Percentiles rank a stretch among this genome's conserved stretches.
phyloP scores from a whole-genome alignment of 2,329 filamentous ascomycete species.

The Ophioceras dolichostomum region DNA sequence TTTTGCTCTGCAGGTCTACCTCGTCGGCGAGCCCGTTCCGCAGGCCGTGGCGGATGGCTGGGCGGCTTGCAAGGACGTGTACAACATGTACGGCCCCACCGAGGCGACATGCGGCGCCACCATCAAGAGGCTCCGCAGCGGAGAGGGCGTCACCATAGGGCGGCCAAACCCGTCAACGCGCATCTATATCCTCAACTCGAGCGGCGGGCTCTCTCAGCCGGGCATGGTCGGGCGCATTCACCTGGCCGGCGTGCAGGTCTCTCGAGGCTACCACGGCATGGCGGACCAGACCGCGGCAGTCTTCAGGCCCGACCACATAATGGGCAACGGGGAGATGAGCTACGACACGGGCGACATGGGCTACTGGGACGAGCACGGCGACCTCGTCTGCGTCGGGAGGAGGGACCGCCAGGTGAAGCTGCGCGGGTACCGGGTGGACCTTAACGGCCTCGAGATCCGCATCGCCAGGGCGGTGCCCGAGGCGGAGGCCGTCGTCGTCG shows the following conservation, averaged over 20 bases:
- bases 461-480: no score
- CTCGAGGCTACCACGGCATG: slow-evolving; percentile 23
- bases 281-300: slow-evolving; percentile 13
- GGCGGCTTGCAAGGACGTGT: no score
- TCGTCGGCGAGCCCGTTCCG: no score
- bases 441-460: slow-evolving; percentile 21
- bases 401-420: slow-evolving; percentile 20
- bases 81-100: no score
- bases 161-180: no score
- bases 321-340: slow-evolving; percentile 17
- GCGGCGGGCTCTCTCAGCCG: no score
- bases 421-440: slow-evolving; percentile 20
- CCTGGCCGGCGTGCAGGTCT: slow-evolving; percentile 28
- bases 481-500: slow-evolving; percentile 5
- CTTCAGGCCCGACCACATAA: slow-evolving; percentile 19
- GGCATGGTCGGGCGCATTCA: slow-evolving; percentile 27
- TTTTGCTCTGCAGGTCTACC: no score
- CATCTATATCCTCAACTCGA: no score
- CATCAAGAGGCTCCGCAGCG: no score
- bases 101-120: no score
- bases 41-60: no score
- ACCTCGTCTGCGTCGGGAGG: slow-evolving; percentile 23
- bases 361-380: slow-evolving; percentile 18
- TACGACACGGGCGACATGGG: slow-evolving; percentile 26
- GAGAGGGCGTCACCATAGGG: no score